Evolutionary conservation across 176 grass and related monocot species (phyloP), one percentile per base, ranked within the genome.

Genomic region (Typha latifolia): DNA sequence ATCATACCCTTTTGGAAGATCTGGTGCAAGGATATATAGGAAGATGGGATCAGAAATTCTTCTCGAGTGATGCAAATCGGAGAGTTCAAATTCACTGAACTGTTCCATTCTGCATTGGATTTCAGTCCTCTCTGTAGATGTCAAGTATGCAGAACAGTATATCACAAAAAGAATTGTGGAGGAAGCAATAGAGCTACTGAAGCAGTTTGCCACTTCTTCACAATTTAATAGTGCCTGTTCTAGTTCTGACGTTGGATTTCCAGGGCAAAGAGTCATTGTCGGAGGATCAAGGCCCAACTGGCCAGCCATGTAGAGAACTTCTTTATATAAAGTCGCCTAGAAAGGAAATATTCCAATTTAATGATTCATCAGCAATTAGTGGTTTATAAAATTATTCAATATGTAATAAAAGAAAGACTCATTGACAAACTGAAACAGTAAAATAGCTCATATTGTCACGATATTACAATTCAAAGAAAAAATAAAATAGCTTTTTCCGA

Each of bases 271-370:
- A 20, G 51, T 77, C 93, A 97, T 97, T 0, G 75, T 91, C 49
- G 93, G 82, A 4, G 93, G 93, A 34, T 91, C 93, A 73, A 91
- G 82, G 27, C 93, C 93, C 18, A 96, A 80, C 69, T 96, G 93
- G 52, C 93, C 88, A 52, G 88, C 93, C 88, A 97, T 92, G 62
- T 97, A 84, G 4, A 97, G 83, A 62, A 92, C 75, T 66, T 88
- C 80, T 67, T 80, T 76, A 72, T 91, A 68, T 29, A 86, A 64
- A 64, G 93, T 97, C 74, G 88, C 93, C 93, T 97, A 65, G 50
- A 77, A 68, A 31, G 72, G 51, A 73, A 53, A 19, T 52, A 71
- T 61, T 13, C 52, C 51, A 79, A 48, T 49, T 48, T 24, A 31
- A 53, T 8, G 62, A 27, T 77, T 66, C 51, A 49, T 21, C 6